Conservation (phyloP, 192 early-diverging fungal species). For the Coemansia sp. region DNA sequence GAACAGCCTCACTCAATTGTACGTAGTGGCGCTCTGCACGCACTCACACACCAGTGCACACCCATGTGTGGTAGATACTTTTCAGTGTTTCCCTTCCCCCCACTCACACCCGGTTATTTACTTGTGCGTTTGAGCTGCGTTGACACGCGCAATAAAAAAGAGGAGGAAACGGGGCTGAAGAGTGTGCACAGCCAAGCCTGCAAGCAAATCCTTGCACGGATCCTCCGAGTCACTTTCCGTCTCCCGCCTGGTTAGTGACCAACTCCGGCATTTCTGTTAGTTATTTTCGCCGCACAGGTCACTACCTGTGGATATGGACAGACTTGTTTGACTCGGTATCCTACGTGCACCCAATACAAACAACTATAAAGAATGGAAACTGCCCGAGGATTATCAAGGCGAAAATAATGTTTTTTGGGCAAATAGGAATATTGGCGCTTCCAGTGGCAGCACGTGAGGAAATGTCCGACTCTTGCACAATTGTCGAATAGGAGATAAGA, state of each 20-base stretch:
- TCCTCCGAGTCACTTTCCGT: background rate
- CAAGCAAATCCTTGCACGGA: background rate
- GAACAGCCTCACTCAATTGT: background rate
- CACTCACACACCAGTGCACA: background rate
- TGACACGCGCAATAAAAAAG: background rate
- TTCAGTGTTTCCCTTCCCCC: background rate
- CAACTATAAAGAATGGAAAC: too few species aligned
- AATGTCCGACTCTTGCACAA: background rate
- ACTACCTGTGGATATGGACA: background rate
- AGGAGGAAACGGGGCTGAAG: background rate
- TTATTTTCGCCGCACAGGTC: background rate
- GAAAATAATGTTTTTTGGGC: background rate
- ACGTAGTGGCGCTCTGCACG: background rate
- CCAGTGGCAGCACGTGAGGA: background rate
- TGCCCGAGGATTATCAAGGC: too few species aligned
- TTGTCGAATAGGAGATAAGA: background rate
- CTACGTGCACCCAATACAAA: background rate
- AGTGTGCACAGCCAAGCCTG: background rate
- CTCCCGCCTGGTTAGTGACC: background rate
- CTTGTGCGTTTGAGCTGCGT: background rate
- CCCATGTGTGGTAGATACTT: too few species aligned
- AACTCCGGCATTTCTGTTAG: background rate
- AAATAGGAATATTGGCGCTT: background rate
- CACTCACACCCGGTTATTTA: background rate
- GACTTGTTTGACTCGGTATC: background rate